A percentile compares a stretch with the other conserved stretches of the same genome.
phyloP scores from a whole-genome alignment of 2,329 filamentous ascomycete genomes.

The Bipolaris cookei region DNA sequence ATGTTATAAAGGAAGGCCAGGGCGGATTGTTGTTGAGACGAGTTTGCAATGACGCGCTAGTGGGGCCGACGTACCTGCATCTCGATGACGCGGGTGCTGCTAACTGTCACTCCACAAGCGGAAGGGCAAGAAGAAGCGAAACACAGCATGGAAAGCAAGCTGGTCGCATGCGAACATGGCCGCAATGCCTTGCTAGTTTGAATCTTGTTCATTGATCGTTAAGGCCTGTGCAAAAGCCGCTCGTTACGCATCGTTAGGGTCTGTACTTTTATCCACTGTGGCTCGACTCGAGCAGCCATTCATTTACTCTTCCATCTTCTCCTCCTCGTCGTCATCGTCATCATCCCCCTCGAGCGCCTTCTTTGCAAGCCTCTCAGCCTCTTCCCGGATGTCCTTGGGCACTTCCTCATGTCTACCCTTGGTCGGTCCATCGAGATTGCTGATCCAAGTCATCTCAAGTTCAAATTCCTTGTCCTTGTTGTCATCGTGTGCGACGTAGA shows the following conservation, averaged over 20 bases:
- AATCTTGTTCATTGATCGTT: constrained; percentile 23
- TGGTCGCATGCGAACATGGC: constrained; percentile 1
- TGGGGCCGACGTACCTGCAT: constrained; percentile 24
- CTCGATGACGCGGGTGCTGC: constrained; percentile 20
- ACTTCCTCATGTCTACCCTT: constrained; percentile 94
- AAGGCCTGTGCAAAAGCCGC: constrained; percentile 23
- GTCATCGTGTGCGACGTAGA: constrained; percentile 96
- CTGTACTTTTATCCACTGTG: constrained; percentile 27
- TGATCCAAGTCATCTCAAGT: constrained; percentile 99
- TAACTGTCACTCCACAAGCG: constrained; percentile 5
- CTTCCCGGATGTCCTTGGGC: constrained; percentile 85
- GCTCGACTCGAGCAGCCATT: constrained; percentile 7
- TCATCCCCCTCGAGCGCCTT: constrained; percentile 87
- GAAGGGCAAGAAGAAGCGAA: neutral
- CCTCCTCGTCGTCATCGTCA: constrained; percentile 68
- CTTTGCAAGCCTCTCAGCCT: constrained; percentile 92
- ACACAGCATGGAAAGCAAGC: constrained; percentile 1
- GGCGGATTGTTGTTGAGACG: constrained; percentile 2
- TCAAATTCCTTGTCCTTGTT: constrained; percentile 99
- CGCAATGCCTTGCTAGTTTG: constrained; percentile 5
- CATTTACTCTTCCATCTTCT: constrained; percentile 89
- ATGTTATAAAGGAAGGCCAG: constrained; percentile 4
- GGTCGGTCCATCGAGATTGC: constrained; percentile 80
- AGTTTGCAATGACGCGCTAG: constrained; percentile 22
- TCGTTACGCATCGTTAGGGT: constrained; percentile 36